Conservation (phyloP, 495 filamentous ascomycete genomes). For the Chaetomidium leptoderma region DNA sequence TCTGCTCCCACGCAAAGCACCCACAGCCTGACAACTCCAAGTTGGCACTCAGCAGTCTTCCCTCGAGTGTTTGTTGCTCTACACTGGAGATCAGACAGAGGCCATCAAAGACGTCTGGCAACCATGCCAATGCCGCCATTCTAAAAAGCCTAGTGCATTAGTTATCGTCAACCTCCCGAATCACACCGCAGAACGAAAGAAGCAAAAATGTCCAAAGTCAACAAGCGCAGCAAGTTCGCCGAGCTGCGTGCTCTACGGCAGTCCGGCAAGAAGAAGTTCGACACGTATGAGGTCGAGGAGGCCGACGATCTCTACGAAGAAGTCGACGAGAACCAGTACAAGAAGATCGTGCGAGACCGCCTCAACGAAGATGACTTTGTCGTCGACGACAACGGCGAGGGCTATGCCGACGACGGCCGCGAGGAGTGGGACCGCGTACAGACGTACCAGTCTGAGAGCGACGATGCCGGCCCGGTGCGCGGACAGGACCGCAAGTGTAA, state of each 20-base stretch:
- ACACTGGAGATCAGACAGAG: not conserved
- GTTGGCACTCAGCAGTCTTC: no score
- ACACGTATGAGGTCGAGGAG: slow-evolving; percentile 83
- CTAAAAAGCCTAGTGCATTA: not conserved
- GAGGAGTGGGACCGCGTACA: slow-evolving; percentile 87
- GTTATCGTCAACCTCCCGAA: not conserved
- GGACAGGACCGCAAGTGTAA: slow-evolving; percentile 52
- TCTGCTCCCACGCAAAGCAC: not conserved
- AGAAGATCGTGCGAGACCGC: slow-evolving; percentile 84
- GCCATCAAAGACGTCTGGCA: not conserved
- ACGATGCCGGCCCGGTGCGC: slow-evolving; percentile 56
- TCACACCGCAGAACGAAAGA: not conserved
- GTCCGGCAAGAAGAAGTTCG: slow-evolving; percentile 83
- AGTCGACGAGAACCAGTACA: slow-evolving; percentile 95
- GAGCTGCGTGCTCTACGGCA: slow-evolving; percentile 81
- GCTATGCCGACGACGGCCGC: slow-evolving; percentile 93
- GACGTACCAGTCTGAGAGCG: slow-evolving; percentile 65
- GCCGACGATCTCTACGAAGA: slow-evolving; percentile 87
- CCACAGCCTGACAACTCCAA: not conserved
- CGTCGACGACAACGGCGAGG: slow-evolving; percentile 87
- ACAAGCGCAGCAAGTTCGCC: slow-evolving; percentile 55
- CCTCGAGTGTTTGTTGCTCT: not conserved
- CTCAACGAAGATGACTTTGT: slow-evolving; percentile 96
- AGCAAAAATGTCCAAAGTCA: slow-evolving; percentile 41
- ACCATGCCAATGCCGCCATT: not conserved